Evolutionary conservation across 305 asterid species (phyloP), one percentile per base, ranked within the genome.

Genomic region (Caryopteris hybrid): DNA sequence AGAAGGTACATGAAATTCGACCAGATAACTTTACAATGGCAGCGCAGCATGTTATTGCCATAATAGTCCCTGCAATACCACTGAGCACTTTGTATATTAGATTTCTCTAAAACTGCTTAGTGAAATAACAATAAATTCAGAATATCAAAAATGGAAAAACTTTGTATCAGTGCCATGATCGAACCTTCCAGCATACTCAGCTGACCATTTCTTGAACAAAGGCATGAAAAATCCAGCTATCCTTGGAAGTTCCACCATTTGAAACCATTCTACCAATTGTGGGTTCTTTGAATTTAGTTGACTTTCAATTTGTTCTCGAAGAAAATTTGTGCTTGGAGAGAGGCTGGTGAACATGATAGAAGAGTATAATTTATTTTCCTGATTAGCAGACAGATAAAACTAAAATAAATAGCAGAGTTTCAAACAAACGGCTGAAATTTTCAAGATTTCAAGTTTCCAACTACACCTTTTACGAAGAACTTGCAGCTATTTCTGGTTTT

Each of bases 151-250:
- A 29, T 51, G 1, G 55, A 17, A 47, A 33, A 33, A 12, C n/a
- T 23, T 5, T 39, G 42, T 46, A 57, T 43, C 23, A 38, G 60
- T 21, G 43, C 22, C 27, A 59, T 23, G 43, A 11, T 60, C 83
- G 17, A 51, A 90, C 96, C 96, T 90, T 75, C 93, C 96, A 52
- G 95, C 91, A 20, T 90, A 90, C 60, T 85, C 96, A 55, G 84
- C 61, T 17, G 93, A 85, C 96, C 96, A 90, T 76, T 78, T 83
- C 86, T 88, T 88, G 79, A 90, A 78, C 71, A 90, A 74, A 27
- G 97, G 93, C 80, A 88, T 79, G 78, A 86, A 83, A 13, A 70
- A n/a, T n/a, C n/a, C n/a, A n/a, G n/a, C n/a, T n/a, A n/a, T n/a
- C n/a, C n/a, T n/a, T n/a, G n/a, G n/a, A n/a, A n/a, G n/a, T n/a